Conservation (phyloP, 176 grass and related monocot species). For the Oryza brachyantha region DNA sequence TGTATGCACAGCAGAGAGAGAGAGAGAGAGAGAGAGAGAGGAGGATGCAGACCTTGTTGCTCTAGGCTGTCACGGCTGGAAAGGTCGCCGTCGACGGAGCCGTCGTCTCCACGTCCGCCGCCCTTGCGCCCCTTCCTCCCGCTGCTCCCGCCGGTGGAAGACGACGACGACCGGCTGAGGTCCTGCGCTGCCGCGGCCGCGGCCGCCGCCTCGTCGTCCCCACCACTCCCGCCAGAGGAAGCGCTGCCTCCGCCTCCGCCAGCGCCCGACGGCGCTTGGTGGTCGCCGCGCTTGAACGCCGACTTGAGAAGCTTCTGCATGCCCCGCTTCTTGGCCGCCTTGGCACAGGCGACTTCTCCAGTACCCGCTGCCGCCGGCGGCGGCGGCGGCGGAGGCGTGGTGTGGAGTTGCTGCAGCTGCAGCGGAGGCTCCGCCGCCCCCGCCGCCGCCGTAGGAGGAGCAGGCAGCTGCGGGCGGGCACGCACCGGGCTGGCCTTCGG, state of each 20-base stretch:
- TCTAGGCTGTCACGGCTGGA: constrained; percentile 13
- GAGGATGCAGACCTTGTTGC: neutral
- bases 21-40: too few species aligned
- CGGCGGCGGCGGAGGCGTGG: neutral
- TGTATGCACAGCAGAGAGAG: too few species aligned
- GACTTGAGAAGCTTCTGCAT: neutral
- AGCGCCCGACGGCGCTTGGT: neutral
- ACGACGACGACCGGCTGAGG: constrained; percentile 11
- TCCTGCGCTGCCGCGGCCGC: neutral
- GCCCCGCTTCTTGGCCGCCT: neutral
- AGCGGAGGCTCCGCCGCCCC: neutral
- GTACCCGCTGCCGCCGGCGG: too few species aligned
- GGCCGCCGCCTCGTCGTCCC: neutral
- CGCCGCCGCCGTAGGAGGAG: neutral
- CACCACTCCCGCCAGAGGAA: neutral
- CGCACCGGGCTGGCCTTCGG: neutral
- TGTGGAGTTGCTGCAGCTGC: neutral
- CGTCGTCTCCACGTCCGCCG: neutral
- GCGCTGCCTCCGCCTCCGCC: too few species aligned
- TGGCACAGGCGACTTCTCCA: neutral
- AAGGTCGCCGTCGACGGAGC: constrained; percentile 5
- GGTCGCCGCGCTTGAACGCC: neutral
- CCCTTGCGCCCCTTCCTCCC: constrained; percentile 8
- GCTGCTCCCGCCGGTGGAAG: constrained; percentile 13
- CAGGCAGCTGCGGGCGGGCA: neutral